Conservation (phyloP, 2,329 filamentous ascomycete species). For the Corniculantispora saksenae region DNA sequence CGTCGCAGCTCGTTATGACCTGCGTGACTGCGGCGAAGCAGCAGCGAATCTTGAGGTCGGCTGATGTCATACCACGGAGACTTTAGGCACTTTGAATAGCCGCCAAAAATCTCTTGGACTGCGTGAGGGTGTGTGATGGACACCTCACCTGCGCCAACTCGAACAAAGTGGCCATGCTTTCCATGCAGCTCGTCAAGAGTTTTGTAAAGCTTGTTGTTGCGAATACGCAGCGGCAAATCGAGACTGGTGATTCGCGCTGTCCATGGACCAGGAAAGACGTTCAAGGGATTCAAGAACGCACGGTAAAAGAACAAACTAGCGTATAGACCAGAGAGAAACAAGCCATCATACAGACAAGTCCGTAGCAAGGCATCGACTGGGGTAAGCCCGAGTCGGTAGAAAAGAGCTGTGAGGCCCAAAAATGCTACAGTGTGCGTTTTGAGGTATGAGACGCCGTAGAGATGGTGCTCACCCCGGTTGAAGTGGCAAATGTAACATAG, state of each 20-base stretch:
- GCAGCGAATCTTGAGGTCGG: slow-evolving; percentile 9
- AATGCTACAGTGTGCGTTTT: neutral
- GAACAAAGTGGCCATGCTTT: slow-evolving; percentile 8
- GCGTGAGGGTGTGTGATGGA: slow-evolving; percentile 7
- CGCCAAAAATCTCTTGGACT: slow-evolving; percentile 6
- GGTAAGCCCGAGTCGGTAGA: neutral
- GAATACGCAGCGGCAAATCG: slow-evolving; percentile 8
- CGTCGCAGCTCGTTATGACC: slow-evolving; percentile 3
- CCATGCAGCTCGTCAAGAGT: neutral
- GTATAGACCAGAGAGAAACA: neutral
- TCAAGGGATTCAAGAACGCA: slow-evolving; percentile 7
- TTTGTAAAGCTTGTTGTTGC: slow-evolving; percentile 3
- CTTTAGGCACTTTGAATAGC: neutral
- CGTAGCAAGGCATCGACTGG: neutral
- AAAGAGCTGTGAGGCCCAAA: neutral
- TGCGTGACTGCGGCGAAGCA: neutral
- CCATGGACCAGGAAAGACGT: slow-evolving; percentile 11
- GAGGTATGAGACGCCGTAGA: neutral
- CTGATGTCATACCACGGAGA: slow-evolving; percentile 9
- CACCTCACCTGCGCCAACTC: neutral
- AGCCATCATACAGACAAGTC: neutral
- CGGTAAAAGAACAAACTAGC: neutral
- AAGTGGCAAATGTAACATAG: slow-evolving; percentile 1
- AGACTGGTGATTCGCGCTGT: slow-evolving; percentile 9
- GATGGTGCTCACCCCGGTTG: neutral